Evolutionary conservation across 768 basidiomycete species (phyloP).

Genomic region (Termitomyces eurrhizus): DNA sequence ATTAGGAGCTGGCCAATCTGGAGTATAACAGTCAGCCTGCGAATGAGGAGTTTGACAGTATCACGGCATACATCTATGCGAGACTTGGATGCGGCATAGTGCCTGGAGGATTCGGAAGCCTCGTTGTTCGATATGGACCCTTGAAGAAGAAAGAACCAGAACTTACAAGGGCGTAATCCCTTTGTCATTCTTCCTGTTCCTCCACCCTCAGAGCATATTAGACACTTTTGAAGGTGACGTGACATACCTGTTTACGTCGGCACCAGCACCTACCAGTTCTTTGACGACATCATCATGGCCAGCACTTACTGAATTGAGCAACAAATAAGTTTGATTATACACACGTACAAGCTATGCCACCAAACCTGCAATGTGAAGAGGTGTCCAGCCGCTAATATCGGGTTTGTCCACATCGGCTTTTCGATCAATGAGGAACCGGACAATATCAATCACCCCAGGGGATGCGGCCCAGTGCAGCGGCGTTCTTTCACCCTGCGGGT

Average conservation of each 20-base stretch:
- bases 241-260: constrained; percentile 62
- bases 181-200: constrained; percentile 65
- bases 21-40: constrained; percentile 26
- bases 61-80: constrained; percentile 65
- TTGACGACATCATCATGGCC: constrained; percentile 72
- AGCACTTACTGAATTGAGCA: constrained; percentile 59
- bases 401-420: constrained; percentile 63
- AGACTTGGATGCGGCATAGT: constrained; percentile 92
- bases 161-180: constrained; percentile 81
- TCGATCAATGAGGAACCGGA: constrained; percentile 63
- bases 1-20: constrained; percentile 89
- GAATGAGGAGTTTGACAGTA: constrained; percentile 19
- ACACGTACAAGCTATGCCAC: not conserved
- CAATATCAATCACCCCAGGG: constrained; percentile 65
- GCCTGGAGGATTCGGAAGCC: constrained; percentile 42
- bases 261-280: constrained; percentile 79
- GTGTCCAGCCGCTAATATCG: constrained; percentile 72
- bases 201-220: constrained; percentile 17
- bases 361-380: constrained; percentile 75
- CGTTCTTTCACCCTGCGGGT: constrained; percentile 66
- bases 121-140: constrained; percentile 14
- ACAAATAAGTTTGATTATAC: constrained; percentile 15
- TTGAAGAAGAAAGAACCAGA: constrained; percentile 10
- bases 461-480: constrained; percentile 86
- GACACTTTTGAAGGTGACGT: constrained; percentile 15